phyloP scores from a whole-genome alignment of 495 filamentous ascomycete genomes.

The Friedmanniomyces endolithicus region DNA sequence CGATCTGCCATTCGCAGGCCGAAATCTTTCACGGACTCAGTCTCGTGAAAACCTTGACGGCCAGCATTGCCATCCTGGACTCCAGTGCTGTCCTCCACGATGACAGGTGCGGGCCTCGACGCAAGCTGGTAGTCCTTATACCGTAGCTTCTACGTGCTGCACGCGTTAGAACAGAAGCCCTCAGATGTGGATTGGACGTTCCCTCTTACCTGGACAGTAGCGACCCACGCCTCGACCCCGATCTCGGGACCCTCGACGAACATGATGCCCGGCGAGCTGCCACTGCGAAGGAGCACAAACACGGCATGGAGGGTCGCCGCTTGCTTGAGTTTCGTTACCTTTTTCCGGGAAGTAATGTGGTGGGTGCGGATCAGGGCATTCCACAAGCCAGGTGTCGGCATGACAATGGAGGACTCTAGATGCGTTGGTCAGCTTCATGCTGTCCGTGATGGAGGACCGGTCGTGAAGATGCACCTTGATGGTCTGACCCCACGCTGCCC shows the following conservation, averaged over 20 bases:
- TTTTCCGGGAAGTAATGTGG: conserved; percentile 72
- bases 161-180: neutral
- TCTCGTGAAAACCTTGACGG: conserved; percentile 21
- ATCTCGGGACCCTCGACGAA: conserved; percentile 52
- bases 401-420: too few species aligned
- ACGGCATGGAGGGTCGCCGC: conserved; percentile 45
- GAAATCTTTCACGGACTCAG: conserved; percentile 29
- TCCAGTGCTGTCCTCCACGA: neutral
- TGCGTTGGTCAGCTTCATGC: too few species aligned
- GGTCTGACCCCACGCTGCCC: too few species aligned
- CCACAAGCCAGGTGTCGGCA: conserved; percentile 4
- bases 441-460: too few species aligned
- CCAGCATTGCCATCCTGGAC: neutral
- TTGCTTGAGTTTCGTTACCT: conserved; percentile 52
- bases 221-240: conserved; percentile 43
- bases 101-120: conserved; percentile 13
- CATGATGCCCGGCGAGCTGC: conserved; percentile 63
- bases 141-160: conserved; percentile 18
- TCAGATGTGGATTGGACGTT: neutral
- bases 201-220: conserved; percentile 36
- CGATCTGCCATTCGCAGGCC: conserved; percentile 24
- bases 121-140: conserved; percentile 34
- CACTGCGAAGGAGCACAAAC: conserved; percentile 52
- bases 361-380: conserved; percentile 60
- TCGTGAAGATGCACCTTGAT: too few species aligned